Percentiles rank a stretch among this genome's conserved stretches.
Conservation (phyloP, 345 rosid genomes). For the Bretschneidera sinensis region DNA sequence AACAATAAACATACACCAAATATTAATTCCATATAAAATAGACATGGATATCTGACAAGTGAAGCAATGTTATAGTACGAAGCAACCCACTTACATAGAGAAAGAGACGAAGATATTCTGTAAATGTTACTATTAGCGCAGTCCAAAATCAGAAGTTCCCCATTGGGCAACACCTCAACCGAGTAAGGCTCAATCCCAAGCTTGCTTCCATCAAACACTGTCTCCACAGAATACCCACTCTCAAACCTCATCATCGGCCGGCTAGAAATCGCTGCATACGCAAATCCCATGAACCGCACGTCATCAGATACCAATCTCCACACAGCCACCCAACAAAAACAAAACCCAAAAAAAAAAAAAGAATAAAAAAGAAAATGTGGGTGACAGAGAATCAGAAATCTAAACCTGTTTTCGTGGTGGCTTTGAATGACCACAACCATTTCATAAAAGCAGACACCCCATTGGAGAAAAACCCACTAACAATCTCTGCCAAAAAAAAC, state of each 20-base stretch:
- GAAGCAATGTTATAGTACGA: background rate
- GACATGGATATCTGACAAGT: background rate
- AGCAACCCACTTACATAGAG: constrained; percentile 63
- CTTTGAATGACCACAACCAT: constrained; percentile 89
- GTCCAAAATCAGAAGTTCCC: constrained; percentile 87
- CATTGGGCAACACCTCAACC: constrained; percentile 72
- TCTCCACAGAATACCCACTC: constrained; percentile 91
- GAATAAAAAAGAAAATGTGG: background rate
- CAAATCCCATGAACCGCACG: constrained; percentile 9
- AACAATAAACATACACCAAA: background rate
- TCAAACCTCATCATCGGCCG: constrained; percentile 96
- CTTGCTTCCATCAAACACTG: constrained; percentile 98
- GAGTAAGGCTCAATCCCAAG: constrained; percentile 89
- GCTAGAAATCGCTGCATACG: constrained; percentile 55
- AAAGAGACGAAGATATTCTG: constrained; percentile 81
- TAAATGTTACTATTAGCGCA: constrained; percentile 86
- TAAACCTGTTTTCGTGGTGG: constrained; percentile 85
- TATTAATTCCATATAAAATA: background rate
- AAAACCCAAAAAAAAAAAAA: too few species aligned
- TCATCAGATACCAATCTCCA: too few species aligned
- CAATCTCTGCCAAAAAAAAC: constrained; percentile 79
- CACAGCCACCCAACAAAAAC: too few species aligned
- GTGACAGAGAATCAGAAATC: constrained; percentile 23
- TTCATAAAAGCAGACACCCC: constrained; percentile 65
- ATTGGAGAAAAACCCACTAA: constrained; percentile 70